These are phyloP conservation scores for Glebionis coronaria DNA, from an alignment of 129 eudicot species.

Conservation along the genomic window DNA sequence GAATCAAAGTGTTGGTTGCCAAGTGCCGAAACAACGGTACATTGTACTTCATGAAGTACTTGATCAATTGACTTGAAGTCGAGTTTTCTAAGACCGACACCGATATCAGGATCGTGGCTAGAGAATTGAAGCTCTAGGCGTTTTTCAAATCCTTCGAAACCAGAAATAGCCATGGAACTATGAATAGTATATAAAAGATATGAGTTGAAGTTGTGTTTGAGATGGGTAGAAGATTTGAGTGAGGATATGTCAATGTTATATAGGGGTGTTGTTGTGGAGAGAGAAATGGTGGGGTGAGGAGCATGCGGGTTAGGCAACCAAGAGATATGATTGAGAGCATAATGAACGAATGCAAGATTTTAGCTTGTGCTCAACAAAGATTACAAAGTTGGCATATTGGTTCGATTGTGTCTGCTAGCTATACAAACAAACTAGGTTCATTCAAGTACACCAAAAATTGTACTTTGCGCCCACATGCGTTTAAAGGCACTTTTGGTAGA, in stretches of 20 bases:
- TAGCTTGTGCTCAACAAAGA: constrained; percentile 31
- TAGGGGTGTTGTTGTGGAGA: constrained; percentile 42
- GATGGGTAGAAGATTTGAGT: constrained; percentile 29
- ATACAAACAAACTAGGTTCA: constrained; percentile 32
- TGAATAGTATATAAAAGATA: not conserved
- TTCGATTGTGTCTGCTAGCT: constrained; percentile 25
- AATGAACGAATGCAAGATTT: constrained; percentile 55
- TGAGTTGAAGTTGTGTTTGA: constrained; percentile 7
- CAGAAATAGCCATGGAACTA: constrained; percentile 67
- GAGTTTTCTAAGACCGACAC: constrained; percentile 58
- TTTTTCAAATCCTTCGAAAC: constrained; percentile 86
- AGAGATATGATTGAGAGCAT: constrained; percentile 73
- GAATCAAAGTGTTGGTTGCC: constrained; percentile 76
- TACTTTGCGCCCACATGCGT: not conserved
- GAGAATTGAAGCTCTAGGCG: constrained; percentile 76
- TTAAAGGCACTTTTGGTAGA: too few relatives aligned
- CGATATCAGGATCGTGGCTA: constrained; percentile 47
- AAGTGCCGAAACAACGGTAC: constrained; percentile 83
- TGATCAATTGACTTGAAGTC: constrained; percentile 47
- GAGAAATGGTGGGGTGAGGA: constrained; percentile 31
- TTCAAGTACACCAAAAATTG: constrained; percentile 16
- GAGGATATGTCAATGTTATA: constrained; percentile 34
- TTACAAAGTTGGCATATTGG: constrained; percentile 27
- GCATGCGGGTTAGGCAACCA: constrained; percentile 85
- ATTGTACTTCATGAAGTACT: constrained; percentile 72